Percentiles rank a stretch among this genome's conserved stretches.
Conservation (phyloP, 2,329 filamentous ascomycete species). For the Pseudogymnoascus sp. region DNA sequence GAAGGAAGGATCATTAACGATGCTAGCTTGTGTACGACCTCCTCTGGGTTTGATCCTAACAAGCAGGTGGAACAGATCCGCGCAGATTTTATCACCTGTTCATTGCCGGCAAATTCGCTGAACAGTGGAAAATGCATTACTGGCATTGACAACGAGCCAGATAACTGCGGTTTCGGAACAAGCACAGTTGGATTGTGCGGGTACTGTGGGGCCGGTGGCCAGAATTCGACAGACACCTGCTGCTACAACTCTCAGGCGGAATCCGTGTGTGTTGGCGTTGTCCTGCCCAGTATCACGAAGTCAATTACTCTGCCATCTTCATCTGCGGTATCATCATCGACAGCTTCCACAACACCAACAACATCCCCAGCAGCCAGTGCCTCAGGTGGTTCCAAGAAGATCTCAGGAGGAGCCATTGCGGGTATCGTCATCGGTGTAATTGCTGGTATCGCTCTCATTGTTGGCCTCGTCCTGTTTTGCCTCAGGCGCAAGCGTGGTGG, state of each 20-base stretch:
- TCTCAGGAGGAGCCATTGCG: slow-evolving; percentile 83
- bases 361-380: slow-evolving; percentile 10
- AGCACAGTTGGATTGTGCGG: slow-evolving; percentile 71
- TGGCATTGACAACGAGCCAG: slow-evolving; percentile 70
- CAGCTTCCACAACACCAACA: slow-evolving; percentile 14
- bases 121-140: slow-evolving; percentile 62
- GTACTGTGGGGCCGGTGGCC: slow-evolving; percentile 75
- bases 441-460: slow-evolving; percentile 60
- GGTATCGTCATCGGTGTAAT: slow-evolving; percentile 81
- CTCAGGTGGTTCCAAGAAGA: slow-evolving; percentile 34
- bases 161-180: slow-evolving; percentile 77
- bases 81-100: slow-evolving; percentile 86
- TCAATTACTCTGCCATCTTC: slow-evolving; percentile 55
- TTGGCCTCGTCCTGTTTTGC: slow-evolving; percentile 45
- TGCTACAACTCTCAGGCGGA: slow-evolving; percentile 78
- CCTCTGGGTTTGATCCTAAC: slow-evolving; percentile 39
- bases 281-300: slow-evolving; percentile 65
- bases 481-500: slow-evolving; percentile 45
- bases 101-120: slow-evolving; percentile 72
- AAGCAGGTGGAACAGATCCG: slow-evolving; percentile 69
- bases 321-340: slow-evolving; percentile 31
- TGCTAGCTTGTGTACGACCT: slow-evolving; percentile 55
- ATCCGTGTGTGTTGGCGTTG: slow-evolving; percentile 64
- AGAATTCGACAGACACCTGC: slow-evolving; percentile 91
- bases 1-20: slow-evolving; percentile 79